These are phyloP conservation scores for Pyrrhoderma lamaoense DNA, from an alignment of 1,284 basidiomycete species.

Conservation along the genomic window DNA sequence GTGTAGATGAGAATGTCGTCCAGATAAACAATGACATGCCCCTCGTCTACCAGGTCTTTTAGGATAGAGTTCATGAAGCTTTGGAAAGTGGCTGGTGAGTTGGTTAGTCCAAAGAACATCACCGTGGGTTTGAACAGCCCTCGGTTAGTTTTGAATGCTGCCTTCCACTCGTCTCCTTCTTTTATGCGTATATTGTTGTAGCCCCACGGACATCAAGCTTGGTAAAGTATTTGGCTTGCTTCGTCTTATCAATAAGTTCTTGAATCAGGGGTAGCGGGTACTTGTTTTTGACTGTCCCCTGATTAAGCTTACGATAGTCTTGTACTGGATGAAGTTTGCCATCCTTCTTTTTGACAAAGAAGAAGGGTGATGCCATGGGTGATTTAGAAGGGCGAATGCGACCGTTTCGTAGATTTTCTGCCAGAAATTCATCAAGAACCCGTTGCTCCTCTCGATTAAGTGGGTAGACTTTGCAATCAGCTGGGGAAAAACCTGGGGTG, in stretches of 20 bases:
- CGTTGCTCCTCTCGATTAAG: slow-evolving; percentile 21
- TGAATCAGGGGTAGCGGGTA: slow-evolving; percentile 35
- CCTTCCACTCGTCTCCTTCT: slow-evolving; percentile 18
- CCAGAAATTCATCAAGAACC: slow-evolving; percentile 34
- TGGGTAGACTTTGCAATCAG: too few species aligned
- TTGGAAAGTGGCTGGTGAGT: slow-evolving; percentile 32
- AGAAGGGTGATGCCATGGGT: slow-evolving; percentile 32
- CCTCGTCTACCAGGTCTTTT: slow-evolving; percentile 4
- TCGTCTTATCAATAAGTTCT: slow-evolving; percentile 31
- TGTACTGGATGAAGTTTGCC: slow-evolving; percentile 32
- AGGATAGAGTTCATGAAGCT: slow-evolving; percentile 14
- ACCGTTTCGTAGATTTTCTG: slow-evolving; percentile 29
- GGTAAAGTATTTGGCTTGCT: slow-evolving; percentile 24
- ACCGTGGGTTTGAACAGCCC: slow-evolving; percentile 29
- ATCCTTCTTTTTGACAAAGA: slow-evolving; percentile 44
- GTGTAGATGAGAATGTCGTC: slow-evolving; percentile 1
- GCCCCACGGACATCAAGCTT: slow-evolving; percentile 28
- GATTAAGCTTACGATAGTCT: slow-evolving; percentile 39
- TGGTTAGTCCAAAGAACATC: slow-evolving; percentile 33
- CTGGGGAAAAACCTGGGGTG: not conserved
- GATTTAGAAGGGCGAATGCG: slow-evolving; percentile 32
- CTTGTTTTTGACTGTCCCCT: slow-evolving; percentile 30
- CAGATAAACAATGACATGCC: not conserved
- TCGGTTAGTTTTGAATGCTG: slow-evolving; percentile 23
- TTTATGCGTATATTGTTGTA: slow-evolving; percentile 23